phyloP scores from a whole-genome alignment of 1,284 basidiomycete species.

The Cystobasidium pallidum region DNA sequence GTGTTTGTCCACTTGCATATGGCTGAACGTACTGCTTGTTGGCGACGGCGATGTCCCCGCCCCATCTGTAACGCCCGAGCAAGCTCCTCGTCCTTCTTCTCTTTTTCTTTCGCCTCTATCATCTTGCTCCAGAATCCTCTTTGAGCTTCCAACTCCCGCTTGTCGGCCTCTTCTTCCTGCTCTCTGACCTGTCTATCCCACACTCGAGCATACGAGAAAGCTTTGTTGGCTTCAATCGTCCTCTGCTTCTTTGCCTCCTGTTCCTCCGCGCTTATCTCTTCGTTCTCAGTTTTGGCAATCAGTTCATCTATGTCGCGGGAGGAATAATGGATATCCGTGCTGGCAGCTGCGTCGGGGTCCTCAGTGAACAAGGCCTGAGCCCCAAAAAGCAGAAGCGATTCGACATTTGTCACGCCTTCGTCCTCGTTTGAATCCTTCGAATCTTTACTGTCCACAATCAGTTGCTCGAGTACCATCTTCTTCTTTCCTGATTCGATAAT shows the following conservation, averaged over 20 bases:
- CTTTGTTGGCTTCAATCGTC: constrained; percentile 44
- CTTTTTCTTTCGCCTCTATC: constrained; percentile 53
- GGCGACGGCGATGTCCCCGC: constrained; percentile 45
- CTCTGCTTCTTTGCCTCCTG: constrained; percentile 34
- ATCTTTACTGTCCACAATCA: constrained; percentile 55
- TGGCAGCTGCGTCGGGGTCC: constrained; percentile 52
- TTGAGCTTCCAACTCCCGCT: constrained; percentile 36
- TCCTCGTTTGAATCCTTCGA: constrained; percentile 38
- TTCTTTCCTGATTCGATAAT: constrained; percentile 55
- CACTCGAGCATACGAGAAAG: constrained; percentile 55
- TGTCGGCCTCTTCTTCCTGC: constrained; percentile 40
- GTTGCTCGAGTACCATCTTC: constrained; percentile 56
- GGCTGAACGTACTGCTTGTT: constrained; percentile 24
- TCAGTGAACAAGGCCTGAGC: constrained; percentile 56
- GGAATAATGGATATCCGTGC: constrained; percentile 54
- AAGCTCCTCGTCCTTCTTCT: constrained; percentile 38
- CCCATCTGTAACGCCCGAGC: constrained; percentile 41
- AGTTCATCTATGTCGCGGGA: constrained; percentile 55
- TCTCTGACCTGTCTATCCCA: constrained; percentile 53
- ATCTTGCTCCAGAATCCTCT: constrained; percentile 51
- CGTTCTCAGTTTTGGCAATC: constrained; percentile 52
- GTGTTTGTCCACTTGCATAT: too few relatives aligned
- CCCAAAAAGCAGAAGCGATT: constrained; percentile 56
- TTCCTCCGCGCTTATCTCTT: constrained; percentile 44
- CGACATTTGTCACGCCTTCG: constrained; percentile 53